A percentile compares a stretch with the other conserved stretches of the same genome.
These are phyloP conservation scores for Microascus cirrosus DNA, from an alignment of 2,329 filamentous ascomycete genomes.

Conservation along the genomic window DNA sequence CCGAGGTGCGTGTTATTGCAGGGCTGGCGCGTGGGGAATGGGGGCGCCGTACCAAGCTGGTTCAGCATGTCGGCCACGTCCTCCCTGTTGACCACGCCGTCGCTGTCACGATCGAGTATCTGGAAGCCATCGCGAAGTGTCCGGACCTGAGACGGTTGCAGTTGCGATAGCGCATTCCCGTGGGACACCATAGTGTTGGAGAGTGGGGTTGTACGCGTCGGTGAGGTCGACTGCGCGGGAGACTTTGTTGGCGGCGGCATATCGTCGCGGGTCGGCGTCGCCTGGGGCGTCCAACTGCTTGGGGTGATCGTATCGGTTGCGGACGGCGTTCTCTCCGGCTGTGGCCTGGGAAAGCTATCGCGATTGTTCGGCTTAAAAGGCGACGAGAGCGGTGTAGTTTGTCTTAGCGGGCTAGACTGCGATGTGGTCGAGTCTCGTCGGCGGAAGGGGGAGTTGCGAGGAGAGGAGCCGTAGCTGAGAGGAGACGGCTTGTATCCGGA, in stretches of 20 bases:
- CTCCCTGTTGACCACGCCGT: slow-evolving; percentile 69
- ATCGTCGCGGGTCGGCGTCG: neutral
- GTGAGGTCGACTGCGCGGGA: slow-evolving; percentile 16
- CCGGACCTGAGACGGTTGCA: slow-evolving; percentile 74
- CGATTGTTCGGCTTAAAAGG: slow-evolving; percentile 41
- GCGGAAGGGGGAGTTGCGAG: slow-evolving; percentile 55
- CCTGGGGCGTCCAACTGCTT: slow-evolving; percentile 6
- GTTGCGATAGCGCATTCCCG: slow-evolving; percentile 52
- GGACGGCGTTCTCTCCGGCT: slow-evolving; percentile 2
- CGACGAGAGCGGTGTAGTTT: slow-evolving; percentile 50
- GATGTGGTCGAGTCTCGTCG: slow-evolving; percentile 53
- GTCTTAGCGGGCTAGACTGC: slow-evolving; percentile 47
- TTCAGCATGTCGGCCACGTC: slow-evolving; percentile 81
- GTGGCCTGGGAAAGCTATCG: slow-evolving; percentile 13
- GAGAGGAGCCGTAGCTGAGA: slow-evolving; percentile 54
- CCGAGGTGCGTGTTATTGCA: neutral
- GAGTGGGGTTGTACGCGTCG: slow-evolving; percentile 27
- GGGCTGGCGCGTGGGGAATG: neutral
- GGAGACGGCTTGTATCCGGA: slow-evolving; percentile 55
- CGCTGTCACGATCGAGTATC: slow-evolving; percentile 81
- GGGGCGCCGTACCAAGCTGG: slow-evolving; percentile 53
- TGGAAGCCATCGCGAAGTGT: slow-evolving; percentile 89
- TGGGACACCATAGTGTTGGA: slow-evolving; percentile 13
- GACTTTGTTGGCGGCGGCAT: slow-evolving; percentile 8
- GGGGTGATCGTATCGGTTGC: neutral